Evolutionary conservation across 2,329 filamentous ascomycete genomes (phyloP), one percentile per base, ranked within the genome.

Genomic region (Aspergillus fumigatus): DNA sequence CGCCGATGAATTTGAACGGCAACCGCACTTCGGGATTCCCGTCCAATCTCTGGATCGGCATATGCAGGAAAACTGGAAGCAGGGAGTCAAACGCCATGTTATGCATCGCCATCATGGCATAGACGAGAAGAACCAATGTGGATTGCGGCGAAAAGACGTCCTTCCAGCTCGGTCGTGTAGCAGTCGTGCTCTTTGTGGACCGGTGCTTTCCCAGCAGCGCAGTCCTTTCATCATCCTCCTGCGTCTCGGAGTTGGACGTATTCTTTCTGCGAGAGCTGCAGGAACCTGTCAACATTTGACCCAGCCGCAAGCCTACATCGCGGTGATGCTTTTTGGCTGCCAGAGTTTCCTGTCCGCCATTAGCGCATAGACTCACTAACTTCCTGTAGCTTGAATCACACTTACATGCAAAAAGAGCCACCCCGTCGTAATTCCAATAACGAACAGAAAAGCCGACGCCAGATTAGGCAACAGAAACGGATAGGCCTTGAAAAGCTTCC

Each of bases 401-500:
- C 67, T 60, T 70, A 87, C 85, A 69, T 86, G 83, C 10, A 97
- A 81, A 67, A 96, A 99, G 1, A 97, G 75, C 11, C 86, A 77
- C 0, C 90, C 92, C 7, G 84, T 87, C 0, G 83, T 74, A 27
- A 94, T 85, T 0, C 92, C 93, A 27, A 92, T 72, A 21, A 92
- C 73, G 70, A 97, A 97, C 63, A 97, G 84, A 3, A 82, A 62
- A 41, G 87, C 87, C 1, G 88, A 84, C 26, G 94, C 82, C 4
- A 97, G 67, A 72, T 97, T 97, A 0, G 93, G 94, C 50, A 97
- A 77, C 2, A 84, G 81, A 70, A 94, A 99, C 0, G 93, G 93
- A 67, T 88, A 96, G 25, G 78, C 80, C 62, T 86, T 85, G 57
- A 97, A 83, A 59, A 95, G 87, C 54, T 77, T 75, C 45, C 79